A percentile compares a stretch with the other conserved stretches of the same genome.
Evolutionary conservation across 2,329 filamentous ascomycete genomes (phyloP).

Genomic region (Massarina eburnea): DNA sequence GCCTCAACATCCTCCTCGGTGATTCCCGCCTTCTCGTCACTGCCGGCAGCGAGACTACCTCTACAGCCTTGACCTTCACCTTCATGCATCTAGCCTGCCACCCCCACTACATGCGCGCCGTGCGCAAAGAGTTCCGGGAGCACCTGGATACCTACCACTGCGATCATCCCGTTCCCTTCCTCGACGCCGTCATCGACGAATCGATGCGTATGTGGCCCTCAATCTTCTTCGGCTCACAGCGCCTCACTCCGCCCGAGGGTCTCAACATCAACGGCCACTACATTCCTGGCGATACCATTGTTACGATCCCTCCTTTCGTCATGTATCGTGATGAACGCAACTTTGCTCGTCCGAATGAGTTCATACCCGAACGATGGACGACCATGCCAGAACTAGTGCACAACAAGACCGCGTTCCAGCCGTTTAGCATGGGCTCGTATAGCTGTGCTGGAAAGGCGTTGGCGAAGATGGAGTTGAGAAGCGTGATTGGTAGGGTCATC

Average conservation of each 20-base stretch:
- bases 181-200: conserved; percentile 38
- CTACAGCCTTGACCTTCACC: conserved; percentile 55
- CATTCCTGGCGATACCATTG: conserved; percentile 31
- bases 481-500: conserved; percentile 60
- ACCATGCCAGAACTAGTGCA: conserved; percentile 18
- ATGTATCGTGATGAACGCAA: conserved; percentile 20
- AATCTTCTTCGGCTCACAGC: conserved; percentile 27
- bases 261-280: conserved; percentile 20
- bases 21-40: conserved; percentile 36
- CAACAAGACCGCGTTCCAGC: conserved; percentile 62
- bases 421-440: conserved; percentile 67
- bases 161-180: conserved; percentile 16
- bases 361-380: conserved; percentile 30
- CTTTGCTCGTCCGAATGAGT: conserved; percentile 23
- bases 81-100: conserved; percentile 40
- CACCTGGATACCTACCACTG: conserved; percentile 5
- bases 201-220: conserved; percentile 31
- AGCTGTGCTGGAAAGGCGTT: conserved; percentile 69
- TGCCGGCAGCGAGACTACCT: conserved; percentile 51
- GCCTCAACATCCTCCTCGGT: conserved; percentile 20
- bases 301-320: conserved; percentile 22
- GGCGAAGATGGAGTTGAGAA: conserved; percentile 65
- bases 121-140: conserved; percentile 26
- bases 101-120: conserved; percentile 14
- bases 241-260: conserved; percentile 33